These are phyloP conservation scores for Bruguiera parviflora DNA, from an alignment of 345 rosid species.

Conservation along the genomic window DNA sequence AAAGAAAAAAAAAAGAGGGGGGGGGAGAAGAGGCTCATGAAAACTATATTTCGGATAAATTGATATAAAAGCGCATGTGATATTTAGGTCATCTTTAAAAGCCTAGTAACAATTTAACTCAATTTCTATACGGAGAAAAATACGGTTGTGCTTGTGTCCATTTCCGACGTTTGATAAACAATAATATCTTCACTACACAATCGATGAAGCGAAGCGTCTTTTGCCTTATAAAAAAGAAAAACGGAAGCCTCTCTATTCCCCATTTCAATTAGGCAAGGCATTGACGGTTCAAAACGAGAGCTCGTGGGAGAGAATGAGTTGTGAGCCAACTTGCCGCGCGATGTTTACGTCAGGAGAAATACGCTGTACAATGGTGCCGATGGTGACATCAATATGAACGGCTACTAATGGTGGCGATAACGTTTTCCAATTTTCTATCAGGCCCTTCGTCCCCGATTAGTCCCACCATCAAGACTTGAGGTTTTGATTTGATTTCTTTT, in stretches of 20 bases:
- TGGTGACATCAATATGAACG: slow-evolving; percentile 14
- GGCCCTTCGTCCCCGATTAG: too few species aligned
- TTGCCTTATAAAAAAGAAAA: too few species aligned
- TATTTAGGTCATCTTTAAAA: too few species aligned
- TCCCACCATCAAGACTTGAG: too few species aligned
- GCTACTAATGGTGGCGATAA: background rate
- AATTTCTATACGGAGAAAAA: background rate
- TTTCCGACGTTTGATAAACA: background rate
- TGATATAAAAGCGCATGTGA: too few species aligned
- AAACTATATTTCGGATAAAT: too few species aligned
- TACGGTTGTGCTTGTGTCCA: too few species aligned
- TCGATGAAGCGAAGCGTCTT: background rate
- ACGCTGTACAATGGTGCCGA: background rate
- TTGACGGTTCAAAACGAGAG: slow-evolving; percentile 43
- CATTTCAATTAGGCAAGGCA: slow-evolving; percentile 18
- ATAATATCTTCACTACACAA: background rate
- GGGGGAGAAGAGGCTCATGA: too few species aligned
- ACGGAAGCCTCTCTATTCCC: too few species aligned
- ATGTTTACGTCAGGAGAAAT: slow-evolving; percentile 7
- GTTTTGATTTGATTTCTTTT: too few species aligned
- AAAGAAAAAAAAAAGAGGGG: too few species aligned
- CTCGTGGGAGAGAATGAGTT: background rate
- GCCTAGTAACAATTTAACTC: background rate
- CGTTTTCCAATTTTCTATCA: background rate
- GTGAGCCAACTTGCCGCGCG: slow-evolving; percentile 15